These are phyloP conservation scores for Ceratocystis ficicola DNA, from an alignment of 2,329 filamentous ascomycete species.

Conservation along the genomic window DNA sequence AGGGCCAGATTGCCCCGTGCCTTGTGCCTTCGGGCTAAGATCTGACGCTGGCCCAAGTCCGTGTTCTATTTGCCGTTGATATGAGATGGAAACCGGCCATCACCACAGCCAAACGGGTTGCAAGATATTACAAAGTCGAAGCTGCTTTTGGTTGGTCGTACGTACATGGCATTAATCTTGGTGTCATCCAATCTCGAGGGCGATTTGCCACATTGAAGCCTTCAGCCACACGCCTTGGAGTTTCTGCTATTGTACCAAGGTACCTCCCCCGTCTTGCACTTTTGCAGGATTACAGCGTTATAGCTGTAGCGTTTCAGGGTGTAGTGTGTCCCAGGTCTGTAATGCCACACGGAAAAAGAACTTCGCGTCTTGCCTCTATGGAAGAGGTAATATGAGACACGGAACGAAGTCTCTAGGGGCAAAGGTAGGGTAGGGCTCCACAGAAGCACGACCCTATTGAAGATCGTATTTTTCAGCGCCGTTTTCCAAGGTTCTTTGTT, in stretches of 20 bases:
- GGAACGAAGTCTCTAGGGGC: neutral
- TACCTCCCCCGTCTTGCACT: neutral
- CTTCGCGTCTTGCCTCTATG: no score
- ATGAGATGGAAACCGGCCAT: conserved; percentile 5
- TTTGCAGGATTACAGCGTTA: neutral
- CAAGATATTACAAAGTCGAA: neutral
- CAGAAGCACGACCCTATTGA: neutral
- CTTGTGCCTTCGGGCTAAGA: neutral
- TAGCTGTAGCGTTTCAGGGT: no score
- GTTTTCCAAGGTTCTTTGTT: neutral
- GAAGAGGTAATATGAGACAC: neutral
- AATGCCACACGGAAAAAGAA: neutral
- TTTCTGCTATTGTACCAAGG: neutral
- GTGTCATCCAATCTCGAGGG: conserved; percentile 1
- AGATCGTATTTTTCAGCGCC: conserved; percentile 8
- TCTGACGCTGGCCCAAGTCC: neutral
- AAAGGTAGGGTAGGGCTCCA: neutral
- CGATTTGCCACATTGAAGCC: neutral
- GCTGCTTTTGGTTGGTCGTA: neutral
- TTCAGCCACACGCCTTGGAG: neutral
- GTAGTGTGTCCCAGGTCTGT: no score
- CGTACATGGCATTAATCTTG: neutral
- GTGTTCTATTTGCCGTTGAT: conserved; percentile 9
- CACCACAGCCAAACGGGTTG: neutral
- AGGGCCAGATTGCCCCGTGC: neutral